Evolutionary conservation across 2,329 filamentous ascomycete genomes (phyloP).

Genomic region (Diaporthe sp.): DNA sequence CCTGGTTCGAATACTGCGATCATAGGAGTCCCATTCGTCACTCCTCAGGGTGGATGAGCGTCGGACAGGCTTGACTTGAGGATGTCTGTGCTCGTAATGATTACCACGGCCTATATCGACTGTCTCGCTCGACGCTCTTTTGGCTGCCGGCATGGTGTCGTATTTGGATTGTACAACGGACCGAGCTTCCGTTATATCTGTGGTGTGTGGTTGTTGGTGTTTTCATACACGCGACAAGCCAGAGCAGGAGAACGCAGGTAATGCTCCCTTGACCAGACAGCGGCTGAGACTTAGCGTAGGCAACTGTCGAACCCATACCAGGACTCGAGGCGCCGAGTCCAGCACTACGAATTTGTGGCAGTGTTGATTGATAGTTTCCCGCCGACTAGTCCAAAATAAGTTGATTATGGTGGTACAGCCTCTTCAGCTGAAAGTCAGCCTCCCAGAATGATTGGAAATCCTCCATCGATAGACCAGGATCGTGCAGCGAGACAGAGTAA

Average conservation of each 20-base stretch:
- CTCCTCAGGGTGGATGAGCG: conserved; percentile 8
- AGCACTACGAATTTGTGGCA: not conserved
- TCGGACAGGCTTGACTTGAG: not conserved
- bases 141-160: not conserved
- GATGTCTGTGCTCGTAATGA: not conserved
- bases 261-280: not conserved
- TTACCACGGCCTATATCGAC: conserved; percentile 2
- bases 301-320: not conserved
- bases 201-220: not conserved
- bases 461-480: not conserved
- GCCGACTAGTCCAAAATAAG: conserved; percentile 1
- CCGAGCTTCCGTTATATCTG: too few species aligned
- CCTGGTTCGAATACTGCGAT: not conserved
- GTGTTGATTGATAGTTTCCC: not conserved
- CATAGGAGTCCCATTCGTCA: not conserved
- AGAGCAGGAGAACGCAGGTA: not conserved
- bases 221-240: not conserved
- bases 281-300: not conserved
- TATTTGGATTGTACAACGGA: not conserved
- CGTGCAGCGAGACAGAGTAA: conserved; percentile 6
- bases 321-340: not conserved
- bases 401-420: not conserved
- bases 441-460: conserved; percentile 9
- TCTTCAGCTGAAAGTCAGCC: not conserved
- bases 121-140: not conserved